Percentiles rank a stretch among this genome's conserved stretches.
Conservation (phyloP, 192 early-diverging fungal species). For the Coemansia sp. region DNA sequence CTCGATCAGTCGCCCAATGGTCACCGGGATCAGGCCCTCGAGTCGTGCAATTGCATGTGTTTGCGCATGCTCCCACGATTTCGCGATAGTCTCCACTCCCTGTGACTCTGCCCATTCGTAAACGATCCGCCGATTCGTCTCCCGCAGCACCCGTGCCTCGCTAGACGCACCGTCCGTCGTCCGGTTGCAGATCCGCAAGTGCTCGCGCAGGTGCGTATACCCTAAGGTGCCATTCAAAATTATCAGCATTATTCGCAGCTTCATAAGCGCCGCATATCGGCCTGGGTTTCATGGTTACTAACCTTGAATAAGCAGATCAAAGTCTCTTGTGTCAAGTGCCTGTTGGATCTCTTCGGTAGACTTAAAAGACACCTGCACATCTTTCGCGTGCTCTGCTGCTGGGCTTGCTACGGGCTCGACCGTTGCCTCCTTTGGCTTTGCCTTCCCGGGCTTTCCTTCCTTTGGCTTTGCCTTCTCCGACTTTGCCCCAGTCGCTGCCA, state of each 20-base stretch:
- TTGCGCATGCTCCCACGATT: slow-evolving; percentile 30
- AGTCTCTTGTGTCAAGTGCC: slow-evolving; percentile 24
- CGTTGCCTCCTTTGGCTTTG: slow-evolving; percentile 3
- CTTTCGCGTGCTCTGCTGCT: slow-evolving; percentile 9
- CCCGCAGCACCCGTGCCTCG: slow-evolving; percentile 17
- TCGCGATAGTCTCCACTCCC: slow-evolving; percentile 11
- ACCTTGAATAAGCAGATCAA: slow-evolving; percentile 48
- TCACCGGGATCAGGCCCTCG: slow-evolving; percentile 26
- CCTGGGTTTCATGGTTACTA: slow-evolving; percentile 8
- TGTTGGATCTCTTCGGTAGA: slow-evolving; percentile 25
- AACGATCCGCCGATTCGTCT: slow-evolving; percentile 33
- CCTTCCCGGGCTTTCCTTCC: too few relatives aligned
- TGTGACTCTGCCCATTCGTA: slow-evolving; percentile 38
- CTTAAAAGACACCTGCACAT: slow-evolving; percentile 32
- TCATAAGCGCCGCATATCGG: not conserved
- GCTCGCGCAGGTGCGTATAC: slow-evolving; percentile 44
- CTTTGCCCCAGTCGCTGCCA: too few relatives aligned
- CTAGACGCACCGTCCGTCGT: not conserved
- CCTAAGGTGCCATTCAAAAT: too few relatives aligned
- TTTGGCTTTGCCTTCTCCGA: slow-evolving; percentile 5
- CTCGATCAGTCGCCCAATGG: slow-evolving; percentile 17
- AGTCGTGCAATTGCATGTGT: slow-evolving; percentile 16
- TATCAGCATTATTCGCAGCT: too few relatives aligned
- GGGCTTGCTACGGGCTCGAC: too few relatives aligned
- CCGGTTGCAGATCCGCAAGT: slow-evolving; percentile 41